Percentiles rank a stretch among this genome's conserved stretches.
phyloP scores from a whole-genome alignment of 1,284 basidiomycete species.

The Sporisorium exsertum region DNA sequence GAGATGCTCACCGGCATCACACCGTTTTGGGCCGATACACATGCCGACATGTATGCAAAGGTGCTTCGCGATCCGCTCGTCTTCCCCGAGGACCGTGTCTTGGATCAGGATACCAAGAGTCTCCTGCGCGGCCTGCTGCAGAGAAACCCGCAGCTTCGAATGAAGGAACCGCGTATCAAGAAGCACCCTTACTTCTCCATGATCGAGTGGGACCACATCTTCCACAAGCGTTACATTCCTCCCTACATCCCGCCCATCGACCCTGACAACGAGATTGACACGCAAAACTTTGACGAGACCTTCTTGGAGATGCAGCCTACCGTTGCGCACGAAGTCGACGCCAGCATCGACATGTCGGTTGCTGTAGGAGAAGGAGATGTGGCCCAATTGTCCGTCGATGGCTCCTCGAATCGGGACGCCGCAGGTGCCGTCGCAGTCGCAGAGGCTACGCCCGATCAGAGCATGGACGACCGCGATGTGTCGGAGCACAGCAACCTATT shows the following conservation, averaged over 20 bases:
- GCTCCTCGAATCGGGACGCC: background rate
- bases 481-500: constrained; percentile 52
- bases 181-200: constrained; percentile 93
- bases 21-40: constrained; percentile 95
- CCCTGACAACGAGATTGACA: constrained; percentile 91
- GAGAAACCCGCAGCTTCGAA: constrained; percentile 87
- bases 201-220: constrained; percentile 94
- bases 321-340: constrained; percentile 43
- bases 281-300: constrained; percentile 95
- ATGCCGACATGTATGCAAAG: constrained; percentile 92
- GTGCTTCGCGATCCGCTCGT: constrained; percentile 87
- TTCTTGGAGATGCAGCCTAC: constrained; percentile 82
- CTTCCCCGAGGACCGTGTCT: constrained; percentile 87
- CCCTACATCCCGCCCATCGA: constrained; percentile 97
- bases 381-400: constrained; percentile 24
- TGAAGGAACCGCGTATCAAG: constrained; percentile 92
- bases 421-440: constrained; percentile 6
- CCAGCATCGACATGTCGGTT: constrained; percentile 21
- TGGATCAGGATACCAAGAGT: constrained; percentile 94
- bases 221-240: constrained; percentile 93
- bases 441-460: constrained; percentile 32
- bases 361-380: constrained; percentile 16
- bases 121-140: constrained; percentile 93
- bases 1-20: constrained; percentile 99
- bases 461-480: constrained; percentile 40